Conservation (phyloP, 805 yeast genomes). For the Ogataea nakhonphanomensis region DNA sequence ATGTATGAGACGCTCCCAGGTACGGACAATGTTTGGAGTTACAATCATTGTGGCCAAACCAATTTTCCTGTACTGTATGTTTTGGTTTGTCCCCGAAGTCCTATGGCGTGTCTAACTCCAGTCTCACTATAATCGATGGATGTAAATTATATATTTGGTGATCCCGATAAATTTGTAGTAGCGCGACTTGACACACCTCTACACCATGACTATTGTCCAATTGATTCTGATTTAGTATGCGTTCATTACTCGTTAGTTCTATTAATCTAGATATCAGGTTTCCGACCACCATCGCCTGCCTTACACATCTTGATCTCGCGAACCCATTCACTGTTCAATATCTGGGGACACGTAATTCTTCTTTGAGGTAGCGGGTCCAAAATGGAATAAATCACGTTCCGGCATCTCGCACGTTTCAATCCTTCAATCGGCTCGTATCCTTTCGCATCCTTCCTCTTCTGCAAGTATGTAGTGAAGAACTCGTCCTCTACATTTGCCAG, state of each 20-base stretch:
- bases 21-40: slow-evolving; percentile 4
- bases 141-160: background rate
- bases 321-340: slow-evolving; percentile 93
- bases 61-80: background rate
- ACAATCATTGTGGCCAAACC: slow-evolving; percentile 1
- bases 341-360: slow-evolving; percentile 83
- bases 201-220: background rate
- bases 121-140: background rate
- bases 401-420: slow-evolving; percentile 80
- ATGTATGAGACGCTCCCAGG: slow-evolving; percentile 11
- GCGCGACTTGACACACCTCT: background rate
- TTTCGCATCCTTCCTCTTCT: slow-evolving; percentile 72
- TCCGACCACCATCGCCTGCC: slow-evolving; percentile 46
- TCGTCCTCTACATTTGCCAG: slow-evolving; percentile 78
- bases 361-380: slow-evolving; percentile 88
- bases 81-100: background rate
- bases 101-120: background rate
- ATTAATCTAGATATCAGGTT: background rate
- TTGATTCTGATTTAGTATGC: background rate
- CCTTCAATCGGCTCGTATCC: slow-evolving; percentile 92
- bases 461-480: slow-evolving; percentile 69
- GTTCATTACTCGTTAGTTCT: slow-evolving; percentile 9
- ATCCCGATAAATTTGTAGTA: background rate
- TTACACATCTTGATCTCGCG: slow-evolving; percentile 79
- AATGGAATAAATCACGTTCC: slow-evolving; percentile 90